A percentile compares a stretch with the other conserved stretches of the same genome.
These are phyloP conservation scores for Polytrichum formosum DNA, from an alignment of 225 moss, liverwort and hornwort genomes.

Conservation along the genomic window DNA sequence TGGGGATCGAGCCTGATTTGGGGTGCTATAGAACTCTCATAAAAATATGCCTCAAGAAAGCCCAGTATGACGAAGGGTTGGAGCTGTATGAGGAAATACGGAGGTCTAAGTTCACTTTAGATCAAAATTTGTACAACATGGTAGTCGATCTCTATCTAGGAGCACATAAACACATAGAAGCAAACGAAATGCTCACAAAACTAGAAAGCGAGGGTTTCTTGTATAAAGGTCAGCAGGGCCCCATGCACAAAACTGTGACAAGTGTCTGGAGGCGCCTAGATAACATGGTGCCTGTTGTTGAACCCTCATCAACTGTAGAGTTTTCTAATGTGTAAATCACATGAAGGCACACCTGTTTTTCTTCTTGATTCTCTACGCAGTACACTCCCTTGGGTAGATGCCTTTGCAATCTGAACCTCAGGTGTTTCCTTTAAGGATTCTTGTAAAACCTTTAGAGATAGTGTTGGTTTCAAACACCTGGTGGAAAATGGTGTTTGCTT, in stretches of 20 bases:
- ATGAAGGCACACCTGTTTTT: too few species aligned
- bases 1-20: slow-evolving; percentile 46
- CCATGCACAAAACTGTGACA: slow-evolving; percentile 10
- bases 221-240: slow-evolving; percentile 33
- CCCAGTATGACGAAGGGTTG: slow-evolving; percentile 54
- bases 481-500: too few species aligned
- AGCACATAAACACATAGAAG: slow-evolving; percentile 43
- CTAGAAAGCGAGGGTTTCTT: slow-evolving; percentile 46
- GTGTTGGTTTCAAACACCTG: too few species aligned
- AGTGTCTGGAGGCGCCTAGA: slow-evolving; percentile 42
- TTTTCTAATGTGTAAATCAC: too few species aligned
- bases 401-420: too few species aligned
- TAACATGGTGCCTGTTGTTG: slow-evolving; percentile 8
- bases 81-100: slow-evolving; percentile 45
- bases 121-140: slow-evolving; percentile 64
- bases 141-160: slow-evolving; percentile 67
- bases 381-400: too few species aligned
- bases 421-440: too few species aligned
- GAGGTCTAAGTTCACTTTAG: slow-evolving; percentile 24
- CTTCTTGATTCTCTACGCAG: too few species aligned
- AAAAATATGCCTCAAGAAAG: slow-evolving; percentile 46
- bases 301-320: not conserved
- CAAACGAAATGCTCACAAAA: slow-evolving; percentile 41
- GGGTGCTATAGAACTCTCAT: slow-evolving; percentile 67
- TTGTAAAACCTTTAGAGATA: too few species aligned